Base-by-base conservation (phyloP, 2,329 filamentous ascomycete genomes). In the Aspergillus novofumigatus region DNA sequence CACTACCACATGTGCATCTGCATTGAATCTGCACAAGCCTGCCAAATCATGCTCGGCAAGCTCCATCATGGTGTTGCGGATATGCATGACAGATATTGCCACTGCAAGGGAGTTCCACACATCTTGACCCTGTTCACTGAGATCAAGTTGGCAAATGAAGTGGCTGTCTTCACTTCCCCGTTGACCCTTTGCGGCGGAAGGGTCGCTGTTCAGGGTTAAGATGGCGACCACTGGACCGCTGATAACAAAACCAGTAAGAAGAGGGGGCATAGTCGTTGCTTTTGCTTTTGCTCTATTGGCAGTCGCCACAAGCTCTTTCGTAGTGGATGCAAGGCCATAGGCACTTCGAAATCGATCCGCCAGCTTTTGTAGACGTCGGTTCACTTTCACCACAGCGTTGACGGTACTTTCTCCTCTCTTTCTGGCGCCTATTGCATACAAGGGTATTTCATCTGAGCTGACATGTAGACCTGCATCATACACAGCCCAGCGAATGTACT, bases 51-150 rank as follows among this genome's bases (percentile, higher is more conserved):
- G 71, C 38, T 75, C 67, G 44, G 75, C 74, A 23, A 83, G 69
- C 54, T 76, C 69, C 52, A 77, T 61, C 75, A 83, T 77, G 35
- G 78, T 75, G 57, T 81, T 79, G 4, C 83, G 76, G 53, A 80
- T 77, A 65, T 83, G 79, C 59, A 82, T 76, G 10, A 83, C 73
- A 5, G 82, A 71, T 56, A 86, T 82, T 0, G 83, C 81, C 51
- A 86, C 62, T 0, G 83, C 82, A 3, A 86, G 71, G 4, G 80
- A 77, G 64, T 84, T 85, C 84, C 84, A 87, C 1, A 86, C 82
- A 65, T 86, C 84, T 58, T 82, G 80, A 1, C 77, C 77, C 8
- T 70, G 67, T 47, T 82, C 76, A 3, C 75, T 75, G 55, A 84
- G 78, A 64, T 86, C 80, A 61, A 85, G 82, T 53, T 79, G 77